Conservation (phyloP, 805 yeast genomes). For the Myxozyma kluyveri region DNA sequence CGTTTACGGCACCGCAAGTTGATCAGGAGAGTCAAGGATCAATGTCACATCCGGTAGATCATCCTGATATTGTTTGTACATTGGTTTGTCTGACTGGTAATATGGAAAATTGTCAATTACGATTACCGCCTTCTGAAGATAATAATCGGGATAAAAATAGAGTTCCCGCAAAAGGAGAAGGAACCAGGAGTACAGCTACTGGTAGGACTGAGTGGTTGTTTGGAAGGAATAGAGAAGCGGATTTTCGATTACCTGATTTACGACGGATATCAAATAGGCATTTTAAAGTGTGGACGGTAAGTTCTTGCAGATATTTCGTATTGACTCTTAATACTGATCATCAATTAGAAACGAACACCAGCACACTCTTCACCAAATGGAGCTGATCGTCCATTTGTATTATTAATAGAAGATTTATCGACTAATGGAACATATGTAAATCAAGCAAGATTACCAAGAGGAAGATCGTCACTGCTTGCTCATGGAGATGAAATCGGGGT, state of each 20-base stretch:
- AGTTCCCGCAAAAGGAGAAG: slow-evolving; percentile 1
- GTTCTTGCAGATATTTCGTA: slow-evolving; percentile 31
- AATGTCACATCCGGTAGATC: slow-evolving; percentile 4
- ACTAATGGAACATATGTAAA: slow-evolving; percentile 94
- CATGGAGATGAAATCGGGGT: slow-evolving; percentile 94
- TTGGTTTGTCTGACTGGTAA: slow-evolving; percentile 25
- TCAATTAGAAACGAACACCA: slow-evolving; percentile 35
- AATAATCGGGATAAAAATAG: slow-evolving; percentile 21
- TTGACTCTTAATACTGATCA: not conserved
- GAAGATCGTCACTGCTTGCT: slow-evolving; percentile 72
- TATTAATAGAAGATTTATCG: slow-evolving; percentile 54
- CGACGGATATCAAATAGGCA: slow-evolving; percentile 74
- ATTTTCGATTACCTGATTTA: slow-evolving; percentile 58
- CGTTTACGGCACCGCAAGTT: slow-evolving; percentile 13
- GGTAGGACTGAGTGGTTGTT: slow-evolving; percentile 52
- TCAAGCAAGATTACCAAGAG: slow-evolving; percentile 66
- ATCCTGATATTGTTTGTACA: slow-evolving; percentile 26
- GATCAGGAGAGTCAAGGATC: not conserved
- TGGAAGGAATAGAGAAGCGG: slow-evolving; percentile 71
- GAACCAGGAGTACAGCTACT: too few relatives aligned
- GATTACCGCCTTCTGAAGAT: slow-evolving; percentile 3
- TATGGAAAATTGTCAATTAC: slow-evolving; percentile 5
- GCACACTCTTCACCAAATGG: slow-evolving; percentile 33
- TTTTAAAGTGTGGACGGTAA: slow-evolving; percentile 49
- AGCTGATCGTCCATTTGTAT: not conserved